phyloP scores from a whole-genome alignment of 345 rosid species.

The Odontarrhena argentea region DNA sequence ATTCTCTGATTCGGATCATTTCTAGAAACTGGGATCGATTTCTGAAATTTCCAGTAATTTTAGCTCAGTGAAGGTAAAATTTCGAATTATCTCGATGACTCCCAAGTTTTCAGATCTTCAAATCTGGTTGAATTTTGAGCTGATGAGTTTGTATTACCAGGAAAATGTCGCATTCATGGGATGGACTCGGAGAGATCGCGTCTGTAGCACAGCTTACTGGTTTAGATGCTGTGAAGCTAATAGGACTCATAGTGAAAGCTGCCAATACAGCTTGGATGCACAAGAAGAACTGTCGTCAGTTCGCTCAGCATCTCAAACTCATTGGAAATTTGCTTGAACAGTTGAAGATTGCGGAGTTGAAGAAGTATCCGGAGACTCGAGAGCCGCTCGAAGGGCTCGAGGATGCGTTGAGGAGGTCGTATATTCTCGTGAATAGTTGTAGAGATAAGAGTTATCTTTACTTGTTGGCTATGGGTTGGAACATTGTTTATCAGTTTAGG shows the following conservation, averaged over 20 bases:
- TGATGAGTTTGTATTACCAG: conserved; percentile 1
- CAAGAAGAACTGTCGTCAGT: conserved; percentile 92
- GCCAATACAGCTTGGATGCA: conserved; percentile 92
- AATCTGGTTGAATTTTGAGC: background rate
- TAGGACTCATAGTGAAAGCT: conserved; percentile 82
- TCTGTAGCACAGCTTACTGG: conserved; percentile 83
- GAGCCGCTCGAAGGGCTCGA: conserved; percentile 98
- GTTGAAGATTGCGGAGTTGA: conserved; percentile 89
- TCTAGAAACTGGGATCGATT: too few species aligned
- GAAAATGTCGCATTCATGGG: conserved; percentile 76
- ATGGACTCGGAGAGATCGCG: conserved; percentile 77
- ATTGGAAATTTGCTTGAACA: conserved; percentile 86
- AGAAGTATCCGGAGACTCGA: conserved; percentile 89
- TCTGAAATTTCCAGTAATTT: background rate
- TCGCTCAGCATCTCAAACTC: conserved; percentile 90
- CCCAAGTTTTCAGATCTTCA: conserved; percentile 12
- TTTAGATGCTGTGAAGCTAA: conserved; percentile 75
- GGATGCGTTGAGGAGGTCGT: conserved; percentile 87
- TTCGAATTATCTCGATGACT: conserved; percentile 3
- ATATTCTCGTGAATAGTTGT: conserved; percentile 78
- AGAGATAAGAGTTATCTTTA: conserved; percentile 93
- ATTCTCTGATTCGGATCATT: conserved; percentile 9
- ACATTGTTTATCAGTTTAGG: conserved; percentile 93
- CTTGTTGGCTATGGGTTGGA: conserved; percentile 99
- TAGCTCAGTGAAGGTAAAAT: conserved; percentile 22